Percentiles rank a stretch among this genome's conserved stretches.
Conservation (phyloP, 176 grass and related monocot genomes). For the Otatea glauca region DNA sequence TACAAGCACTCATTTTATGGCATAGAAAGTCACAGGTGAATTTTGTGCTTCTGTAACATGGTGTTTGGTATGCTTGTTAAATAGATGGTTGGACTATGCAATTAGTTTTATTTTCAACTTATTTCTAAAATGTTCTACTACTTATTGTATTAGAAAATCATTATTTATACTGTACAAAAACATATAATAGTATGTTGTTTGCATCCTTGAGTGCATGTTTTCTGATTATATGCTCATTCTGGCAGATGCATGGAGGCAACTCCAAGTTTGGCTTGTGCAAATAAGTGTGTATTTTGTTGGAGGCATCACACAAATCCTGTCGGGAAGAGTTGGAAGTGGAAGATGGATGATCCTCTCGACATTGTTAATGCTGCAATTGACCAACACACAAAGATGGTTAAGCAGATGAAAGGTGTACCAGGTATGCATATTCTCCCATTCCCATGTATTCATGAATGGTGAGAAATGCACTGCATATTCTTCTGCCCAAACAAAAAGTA, state of each 20-base stretch:
- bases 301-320: constrained; percentile 99
- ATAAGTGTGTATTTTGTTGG: constrained; percentile 99
- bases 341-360: constrained; percentile 93
- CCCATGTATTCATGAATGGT: no score
- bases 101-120: not conserved
- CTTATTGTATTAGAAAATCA: not conserved
- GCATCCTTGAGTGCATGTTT: not conserved
- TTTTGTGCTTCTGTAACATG: not conserved
- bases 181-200: not conserved
- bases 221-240: constrained; percentile 44
- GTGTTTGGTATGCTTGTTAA: constrained; percentile 5
- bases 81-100: not conserved
- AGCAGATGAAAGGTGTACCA: constrained; percentile 99
- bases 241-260: constrained; percentile 96
- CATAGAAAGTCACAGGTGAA: constrained; percentile 95
- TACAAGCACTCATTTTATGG: constrained; percentile 99
- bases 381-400: constrained; percentile 96
- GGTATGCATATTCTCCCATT: constrained; percentile 44
- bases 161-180: constrained; percentile 6
- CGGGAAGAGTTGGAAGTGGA: constrained; percentile 96
- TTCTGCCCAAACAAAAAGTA: no score
- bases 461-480: no score
- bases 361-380: constrained; percentile 84
- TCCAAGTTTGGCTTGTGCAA: constrained; percentile 98
- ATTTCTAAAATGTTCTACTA: not conserved